phyloP scores from a whole-genome alignment of 2,329 filamentous ascomycete species.

The Dactylellina parvicollis region DNA sequence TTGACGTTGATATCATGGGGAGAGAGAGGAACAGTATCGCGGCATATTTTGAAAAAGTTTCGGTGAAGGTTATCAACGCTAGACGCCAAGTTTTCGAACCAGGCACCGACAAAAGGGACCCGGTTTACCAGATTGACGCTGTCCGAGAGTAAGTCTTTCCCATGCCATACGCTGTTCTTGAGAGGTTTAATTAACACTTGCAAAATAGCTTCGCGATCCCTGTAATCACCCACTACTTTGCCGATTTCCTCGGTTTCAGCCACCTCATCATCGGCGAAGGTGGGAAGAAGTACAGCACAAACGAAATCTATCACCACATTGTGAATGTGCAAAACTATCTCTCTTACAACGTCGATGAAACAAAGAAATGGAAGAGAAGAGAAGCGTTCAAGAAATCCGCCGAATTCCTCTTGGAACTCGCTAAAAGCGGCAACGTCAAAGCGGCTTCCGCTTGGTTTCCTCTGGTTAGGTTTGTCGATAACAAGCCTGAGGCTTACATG shows the following conservation, averaged over 20 bases:
- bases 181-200: neutral
- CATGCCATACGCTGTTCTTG: neutral
- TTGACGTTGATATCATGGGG: constrained; percentile 39
- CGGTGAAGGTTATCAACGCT: constrained; percentile 25
- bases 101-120: constrained; percentile 12
- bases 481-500: constrained; percentile 33
- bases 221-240: constrained; percentile 59
- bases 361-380: constrained; percentile 56
- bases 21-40: constrained; percentile 27
- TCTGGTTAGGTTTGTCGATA: constrained; percentile 2
- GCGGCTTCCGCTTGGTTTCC: constrained; percentile 28
- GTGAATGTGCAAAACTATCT: constrained; percentile 58
- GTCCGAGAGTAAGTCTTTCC: constrained; percentile 56
- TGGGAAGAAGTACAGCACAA: constrained; percentile 54
- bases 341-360: constrained; percentile 57
- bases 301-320: constrained; percentile 58
- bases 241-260: constrained; percentile 57
- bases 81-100: constrained; percentile 33
- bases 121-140: constrained; percentile 56
- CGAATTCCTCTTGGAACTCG: constrained; percentile 51
- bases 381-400: constrained; percentile 56
- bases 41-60: constrained; percentile 33
- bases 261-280: constrained; percentile 50
- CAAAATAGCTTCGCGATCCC: constrained; percentile 56
- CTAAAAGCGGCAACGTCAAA: constrained; percentile 45